Evolutionary conservation across 805 yeast species (phyloP).

Genomic region (Candida insectorum): DNA sequence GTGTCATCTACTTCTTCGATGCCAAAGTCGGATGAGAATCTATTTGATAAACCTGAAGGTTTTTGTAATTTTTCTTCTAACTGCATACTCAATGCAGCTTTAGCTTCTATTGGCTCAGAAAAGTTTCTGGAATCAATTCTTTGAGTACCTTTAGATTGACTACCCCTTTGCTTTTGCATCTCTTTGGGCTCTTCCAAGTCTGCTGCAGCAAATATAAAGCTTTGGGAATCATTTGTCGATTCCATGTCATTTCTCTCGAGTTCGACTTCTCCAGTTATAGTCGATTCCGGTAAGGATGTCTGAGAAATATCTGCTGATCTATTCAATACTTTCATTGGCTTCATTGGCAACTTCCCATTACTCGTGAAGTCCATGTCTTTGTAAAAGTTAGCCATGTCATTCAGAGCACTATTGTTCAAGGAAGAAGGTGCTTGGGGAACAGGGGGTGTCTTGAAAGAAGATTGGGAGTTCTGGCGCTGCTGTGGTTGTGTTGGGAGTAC

Average conservation of each 20-base stretch:
- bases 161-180: neutral
- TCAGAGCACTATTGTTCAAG: neutral
- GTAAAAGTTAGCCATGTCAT: conserved; percentile 17
- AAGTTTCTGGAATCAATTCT: conserved; percentile 12
- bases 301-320: conserved; percentile 10
- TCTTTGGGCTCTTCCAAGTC: conserved; percentile 1
- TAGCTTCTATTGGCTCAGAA: conserved; percentile 23
- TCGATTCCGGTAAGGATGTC: conserved; percentile 5
- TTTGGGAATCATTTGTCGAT: conserved; percentile 14
- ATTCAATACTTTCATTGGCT: conserved; percentile 38
- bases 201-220: conserved; percentile 13
- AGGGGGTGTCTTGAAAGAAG: conserved; percentile 1
- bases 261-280: conserved; percentile 1
- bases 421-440: neutral
- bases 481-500: conserved; percentile 17
- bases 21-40: conserved; percentile 24
- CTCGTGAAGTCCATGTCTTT: conserved; percentile 39
- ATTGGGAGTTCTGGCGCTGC: conserved; percentile 4
- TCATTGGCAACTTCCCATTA: conserved; percentile 39
- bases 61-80: conserved; percentile 19
- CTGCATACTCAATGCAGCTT: conserved; percentile 23
- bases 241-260: conserved; percentile 6
- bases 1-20: conserved; percentile 35
- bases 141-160: neutral
- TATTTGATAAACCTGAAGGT: neutral